Evolutionary conservation across 306 rosid genomes (phyloP).

Genomic region (Lathyrus tuberosus): DNA sequence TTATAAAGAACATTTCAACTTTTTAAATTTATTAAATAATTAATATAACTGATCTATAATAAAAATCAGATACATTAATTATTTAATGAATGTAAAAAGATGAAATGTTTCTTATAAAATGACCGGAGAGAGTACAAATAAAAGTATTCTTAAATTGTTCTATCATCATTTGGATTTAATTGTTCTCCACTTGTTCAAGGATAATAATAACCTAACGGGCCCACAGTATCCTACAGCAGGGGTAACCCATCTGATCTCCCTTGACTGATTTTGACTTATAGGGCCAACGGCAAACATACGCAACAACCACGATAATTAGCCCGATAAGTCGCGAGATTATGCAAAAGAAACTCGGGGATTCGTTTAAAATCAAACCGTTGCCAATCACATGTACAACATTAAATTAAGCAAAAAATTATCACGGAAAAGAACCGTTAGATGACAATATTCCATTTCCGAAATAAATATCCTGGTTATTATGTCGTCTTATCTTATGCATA

Average conservation of each 20-base stretch:
- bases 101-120: too few species aligned
- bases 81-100: too few species aligned
- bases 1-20: too few species aligned
- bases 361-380: slow-evolving; percentile 33
- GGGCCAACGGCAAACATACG: slow-evolving; percentile 37
- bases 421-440: slow-evolving; percentile 29
- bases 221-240: not conserved
- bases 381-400: not conserved
- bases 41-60: too few species aligned
- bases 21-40: too few species aligned
- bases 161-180: not conserved
- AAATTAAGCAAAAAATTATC: not conserved
- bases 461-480: too few species aligned
- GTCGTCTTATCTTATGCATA: too few species aligned
- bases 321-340: too few species aligned
- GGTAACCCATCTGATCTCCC: not conserved
- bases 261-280: slow-evolving; percentile 8
- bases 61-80: too few species aligned
- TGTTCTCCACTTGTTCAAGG: not conserved
- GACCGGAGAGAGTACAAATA: too few species aligned
- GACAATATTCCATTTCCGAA: not conserved
- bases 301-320: not conserved
- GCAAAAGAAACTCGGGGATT: not conserved
- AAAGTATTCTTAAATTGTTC: too few species aligned
- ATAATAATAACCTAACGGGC: not conserved